phyloP scores from a whole-genome alignment of 306 rosid species.

The Ormosia semicastrata region DNA sequence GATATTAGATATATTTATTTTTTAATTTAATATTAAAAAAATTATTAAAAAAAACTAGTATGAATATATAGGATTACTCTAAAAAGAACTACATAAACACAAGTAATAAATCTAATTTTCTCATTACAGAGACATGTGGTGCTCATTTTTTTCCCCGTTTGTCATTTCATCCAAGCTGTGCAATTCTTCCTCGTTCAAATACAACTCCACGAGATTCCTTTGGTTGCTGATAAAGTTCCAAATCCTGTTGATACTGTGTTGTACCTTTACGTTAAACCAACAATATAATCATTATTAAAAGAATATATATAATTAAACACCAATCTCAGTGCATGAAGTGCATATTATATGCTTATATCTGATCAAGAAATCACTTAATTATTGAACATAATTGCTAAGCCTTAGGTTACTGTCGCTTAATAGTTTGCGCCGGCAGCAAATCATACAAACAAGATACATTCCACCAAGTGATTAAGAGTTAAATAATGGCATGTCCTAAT shows the following conservation, averaged over 20 bases:
- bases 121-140: constrained; percentile 6
- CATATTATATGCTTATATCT: constrained; percentile 18
- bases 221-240: constrained; percentile 32
- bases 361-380: constrained; percentile 20
- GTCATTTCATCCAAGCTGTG: constrained; percentile 36
- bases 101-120: background rate
- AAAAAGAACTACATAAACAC: too few relatives aligned
- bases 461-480: constrained; percentile 26
- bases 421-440: constrained; percentile 52
- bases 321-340: constrained; percentile 37
- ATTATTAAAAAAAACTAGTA: too few relatives aligned
- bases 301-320: constrained; percentile 18
- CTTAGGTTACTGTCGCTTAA: constrained; percentile 34
- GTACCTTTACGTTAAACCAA: constrained; percentile 45
- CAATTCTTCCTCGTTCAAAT: constrained; percentile 38
- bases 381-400: constrained; percentile 29
- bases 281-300: background rate
- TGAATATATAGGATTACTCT: too few relatives aligned
- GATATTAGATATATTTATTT: too few relatives aligned
- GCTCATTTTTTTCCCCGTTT: background rate
- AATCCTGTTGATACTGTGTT: constrained; percentile 32
- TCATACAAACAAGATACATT: constrained; percentile 34
- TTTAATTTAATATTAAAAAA: too few relatives aligned
- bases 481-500: constrained; percentile 37
- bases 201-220: constrained; percentile 52